Percentiles rank a stretch among this genome's conserved stretches.
Evolutionary conservation across 768 basidiomycete species (phyloP).

Genomic region (Dendrothele bispora): DNA sequence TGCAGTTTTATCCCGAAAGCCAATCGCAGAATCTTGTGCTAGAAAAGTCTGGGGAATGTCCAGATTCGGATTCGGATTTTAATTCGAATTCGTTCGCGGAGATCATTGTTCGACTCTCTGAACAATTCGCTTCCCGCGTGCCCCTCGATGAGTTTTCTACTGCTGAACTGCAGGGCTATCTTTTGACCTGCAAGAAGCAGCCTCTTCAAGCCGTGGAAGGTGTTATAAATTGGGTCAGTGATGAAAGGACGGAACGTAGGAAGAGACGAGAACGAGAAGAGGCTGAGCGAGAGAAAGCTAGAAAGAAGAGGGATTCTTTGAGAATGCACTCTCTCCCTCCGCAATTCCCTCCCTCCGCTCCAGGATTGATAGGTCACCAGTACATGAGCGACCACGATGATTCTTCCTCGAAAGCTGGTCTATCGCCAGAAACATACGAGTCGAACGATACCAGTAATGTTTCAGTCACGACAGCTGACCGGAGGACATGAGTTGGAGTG

Average conservation of each 20-base stretch:
- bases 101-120: slow-evolving; percentile 19
- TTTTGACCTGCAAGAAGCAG: slow-evolving; percentile 44
- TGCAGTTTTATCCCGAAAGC: slow-evolving; percentile 45
- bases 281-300: slow-evolving; percentile 17
- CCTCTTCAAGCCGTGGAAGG: slow-evolving; percentile 33
- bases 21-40: slow-evolving; percentile 6
- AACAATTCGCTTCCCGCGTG: slow-evolving; percentile 39
- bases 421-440: too few relatives aligned
- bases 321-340: too few relatives aligned
- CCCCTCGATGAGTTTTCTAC: slow-evolving; percentile 53
- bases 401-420: too few relatives aligned
- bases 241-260: slow-evolving; percentile 30
- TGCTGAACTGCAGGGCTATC: slow-evolving; percentile 62
- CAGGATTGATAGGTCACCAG: too few relatives aligned
- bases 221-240: slow-evolving; percentile 43
- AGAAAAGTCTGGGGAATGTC: neutral
- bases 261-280: slow-evolving; percentile 34
- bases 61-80: neutral
- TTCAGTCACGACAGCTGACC: too few relatives aligned
- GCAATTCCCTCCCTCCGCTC: too few relatives aligned
- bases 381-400: too few relatives aligned
- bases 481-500: too few relatives aligned
- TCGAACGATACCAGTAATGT: too few relatives aligned
- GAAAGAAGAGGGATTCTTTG: slow-evolving; percentile 25
- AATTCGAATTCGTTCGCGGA: slow-evolving; percentile 6